Evolutionary conservation across 805 yeast species (phyloP).

Genomic region (Naumovozyma castellii): DNA sequence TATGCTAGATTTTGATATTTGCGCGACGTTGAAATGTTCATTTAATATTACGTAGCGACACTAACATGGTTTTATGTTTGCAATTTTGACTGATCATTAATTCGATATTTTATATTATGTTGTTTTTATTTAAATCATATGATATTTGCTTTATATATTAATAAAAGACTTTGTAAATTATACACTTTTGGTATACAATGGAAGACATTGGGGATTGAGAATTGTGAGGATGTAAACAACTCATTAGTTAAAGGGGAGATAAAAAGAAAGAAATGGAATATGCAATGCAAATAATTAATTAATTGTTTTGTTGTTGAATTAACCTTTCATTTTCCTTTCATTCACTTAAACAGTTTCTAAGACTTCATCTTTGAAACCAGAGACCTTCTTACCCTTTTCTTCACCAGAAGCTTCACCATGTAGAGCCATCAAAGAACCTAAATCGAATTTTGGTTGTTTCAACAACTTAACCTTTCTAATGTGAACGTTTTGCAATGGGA

Average conservation of each 20-base stretch:
- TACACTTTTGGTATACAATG: not conserved
- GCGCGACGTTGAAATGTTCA: too few relatives aligned
- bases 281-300: not conserved
- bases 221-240: not conserved
- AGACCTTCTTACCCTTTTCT: slow-evolving; percentile 96
- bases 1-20: too few relatives aligned
- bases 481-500: slow-evolving; percentile 97
- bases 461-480: slow-evolving; percentile 97
- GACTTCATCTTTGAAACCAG: slow-evolving; percentile 97
- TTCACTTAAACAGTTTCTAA: slow-evolving; percentile 83
- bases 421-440: slow-evolving; percentile 89
- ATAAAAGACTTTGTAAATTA: not conserved
- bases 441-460: slow-evolving; percentile 97
- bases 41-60: too few relatives aligned
- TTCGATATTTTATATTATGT: too few relatives aligned
- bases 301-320: not conserved
- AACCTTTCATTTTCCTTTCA: slow-evolving; percentile 1
- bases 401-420: slow-evolving; percentile 94
- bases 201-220: not conserved
- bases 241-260: not conserved
- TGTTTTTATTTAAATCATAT: not conserved
- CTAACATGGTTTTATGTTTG: too few relatives aligned
- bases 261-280: not conserved
- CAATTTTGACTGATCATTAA: too few relatives aligned
- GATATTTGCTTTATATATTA: not conserved